Percentiles rank a stretch among this genome's conserved stretches.
Evolutionary conservation across 768 basidiomycete species (phyloP).

Genomic region (Porphyrellus cyaneotinctus): DNA sequence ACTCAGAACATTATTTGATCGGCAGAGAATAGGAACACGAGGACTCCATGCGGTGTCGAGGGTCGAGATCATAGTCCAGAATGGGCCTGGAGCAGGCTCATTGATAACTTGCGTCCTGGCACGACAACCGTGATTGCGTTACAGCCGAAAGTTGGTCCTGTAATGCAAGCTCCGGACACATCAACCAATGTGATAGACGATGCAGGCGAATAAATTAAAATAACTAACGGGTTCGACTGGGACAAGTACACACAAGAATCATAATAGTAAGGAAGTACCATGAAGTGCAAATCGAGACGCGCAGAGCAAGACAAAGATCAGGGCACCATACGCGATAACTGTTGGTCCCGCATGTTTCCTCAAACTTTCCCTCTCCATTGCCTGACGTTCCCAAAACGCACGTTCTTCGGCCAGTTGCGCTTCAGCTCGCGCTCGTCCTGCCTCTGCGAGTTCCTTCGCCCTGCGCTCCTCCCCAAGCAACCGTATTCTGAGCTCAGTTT

Average conservation of each 20-base stretch:
- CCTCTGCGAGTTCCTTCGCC: constrained; percentile 18
- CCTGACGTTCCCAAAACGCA: constrained; percentile 6
- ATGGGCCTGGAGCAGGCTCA: not conserved
- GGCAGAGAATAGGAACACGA: no score
- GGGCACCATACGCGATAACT: constrained; percentile 13
- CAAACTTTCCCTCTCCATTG: not conserved
- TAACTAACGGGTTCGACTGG: not conserved
- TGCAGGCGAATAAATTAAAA: not conserved
- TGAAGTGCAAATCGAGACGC: constrained; percentile 14
- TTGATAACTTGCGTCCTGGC: not conserved
- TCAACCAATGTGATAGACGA: no score
- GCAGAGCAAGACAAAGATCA: constrained; percentile 12
- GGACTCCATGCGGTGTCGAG: not conserved
- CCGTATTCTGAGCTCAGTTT: constrained; percentile 8
- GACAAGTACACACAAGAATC: not conserved
- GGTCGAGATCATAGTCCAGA: not conserved
- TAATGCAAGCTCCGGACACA: no score
- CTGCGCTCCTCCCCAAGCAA: constrained; percentile 22
- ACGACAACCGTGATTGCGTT: not conserved
- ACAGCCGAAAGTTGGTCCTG: no score
- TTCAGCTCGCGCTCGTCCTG: constrained; percentile 11
- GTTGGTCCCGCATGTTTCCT: not conserved
- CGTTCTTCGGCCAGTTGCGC: constrained; percentile 16
- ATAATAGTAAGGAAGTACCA: not conserved
- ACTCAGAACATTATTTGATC: not conserved